These are phyloP conservation scores for Apocynum venetum DNA, from an alignment of 257 asterid species.

Conservation along the genomic window DNA sequence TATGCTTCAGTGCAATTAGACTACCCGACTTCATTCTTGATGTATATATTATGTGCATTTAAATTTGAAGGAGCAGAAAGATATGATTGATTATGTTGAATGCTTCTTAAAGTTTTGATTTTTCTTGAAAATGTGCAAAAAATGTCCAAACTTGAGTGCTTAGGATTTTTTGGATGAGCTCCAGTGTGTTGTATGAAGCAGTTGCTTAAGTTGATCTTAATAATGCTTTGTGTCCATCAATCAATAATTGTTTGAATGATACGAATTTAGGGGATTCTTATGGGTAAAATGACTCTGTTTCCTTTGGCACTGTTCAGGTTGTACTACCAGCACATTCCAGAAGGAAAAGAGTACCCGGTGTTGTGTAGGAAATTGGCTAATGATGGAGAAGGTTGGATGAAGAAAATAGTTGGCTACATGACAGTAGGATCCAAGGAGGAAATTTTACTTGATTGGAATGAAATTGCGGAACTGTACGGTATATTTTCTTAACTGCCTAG, in stretches of 20 bases:
- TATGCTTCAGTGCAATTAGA: neutral
- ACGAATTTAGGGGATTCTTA: neutral
- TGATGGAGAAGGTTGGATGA: conserved; percentile 48
- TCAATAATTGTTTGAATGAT: neutral
- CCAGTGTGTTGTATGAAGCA: neutral
- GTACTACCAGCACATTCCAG: conserved; percentile 82
- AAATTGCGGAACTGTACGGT: conserved; percentile 75
- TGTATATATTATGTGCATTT: neutral
- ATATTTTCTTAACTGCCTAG: conserved; percentile 14
- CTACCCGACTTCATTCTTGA: neutral
- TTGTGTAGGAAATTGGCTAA: conserved; percentile 59
- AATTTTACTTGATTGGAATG: conserved; percentile 91
- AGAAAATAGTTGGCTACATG: conserved; percentile 32
- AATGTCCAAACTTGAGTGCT: neutral
- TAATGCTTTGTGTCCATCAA: neutral
- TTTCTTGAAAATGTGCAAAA: neutral
- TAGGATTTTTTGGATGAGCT: neutral
- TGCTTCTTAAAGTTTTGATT: neutral
- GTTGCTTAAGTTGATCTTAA: neutral
- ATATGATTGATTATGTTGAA: neutral
- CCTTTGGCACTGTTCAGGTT: conserved; percentile 45
- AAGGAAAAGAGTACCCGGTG: conserved; percentile 87
- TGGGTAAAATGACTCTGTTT: neutral
- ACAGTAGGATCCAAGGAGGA: conserved; percentile 46
- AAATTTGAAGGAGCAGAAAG: conserved; percentile 2